Percentiles rank a stretch among this genome's conserved stretches.
Evolutionary conservation across 2,329 filamentous ascomycete species (phyloP).

Genomic region (Mollisia scopiformis): DNA sequence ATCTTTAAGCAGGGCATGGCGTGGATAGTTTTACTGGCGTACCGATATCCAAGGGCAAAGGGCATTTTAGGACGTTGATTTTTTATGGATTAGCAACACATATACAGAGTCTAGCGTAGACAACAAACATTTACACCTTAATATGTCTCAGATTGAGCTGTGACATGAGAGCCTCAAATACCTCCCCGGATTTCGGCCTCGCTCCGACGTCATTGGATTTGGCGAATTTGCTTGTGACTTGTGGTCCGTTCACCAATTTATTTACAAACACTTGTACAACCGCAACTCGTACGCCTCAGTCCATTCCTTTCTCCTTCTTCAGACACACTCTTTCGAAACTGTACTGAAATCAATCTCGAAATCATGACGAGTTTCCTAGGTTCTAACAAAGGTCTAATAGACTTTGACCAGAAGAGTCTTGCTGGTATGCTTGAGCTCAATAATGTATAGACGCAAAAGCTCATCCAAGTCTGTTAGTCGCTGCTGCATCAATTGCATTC

Average conservation of each 20-base stretch:
- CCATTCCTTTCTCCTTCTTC: background rate
- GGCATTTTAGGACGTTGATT: background rate
- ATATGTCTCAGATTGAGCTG: background rate
- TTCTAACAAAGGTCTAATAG: conserved; percentile 46
- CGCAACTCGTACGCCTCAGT: background rate
- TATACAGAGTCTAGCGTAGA: background rate
- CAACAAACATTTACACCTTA: background rate
- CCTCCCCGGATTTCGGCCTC: background rate
- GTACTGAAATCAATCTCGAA: background rate
- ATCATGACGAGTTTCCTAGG: conserved; percentile 33
- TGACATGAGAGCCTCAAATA: background rate
- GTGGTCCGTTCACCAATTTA: background rate
- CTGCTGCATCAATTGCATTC: conserved; percentile 81
- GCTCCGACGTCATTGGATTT: conserved; percentile 28
- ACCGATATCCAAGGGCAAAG: background rate
- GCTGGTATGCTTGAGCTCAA: conserved; percentile 54
- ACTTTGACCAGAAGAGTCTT: conserved; percentile 69
- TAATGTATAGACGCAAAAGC: conserved; percentile 18
- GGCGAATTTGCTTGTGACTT: conserved; percentile 29
- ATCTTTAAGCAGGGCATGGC: background rate
- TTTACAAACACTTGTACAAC: background rate
- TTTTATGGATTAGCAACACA: background rate
- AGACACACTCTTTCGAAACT: background rate
- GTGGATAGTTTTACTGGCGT: background rate
- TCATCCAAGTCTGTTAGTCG: conserved; percentile 58